Evolutionary conservation across 1,139 yeast genomes (phyloP).

Genomic region (Geotrichum phurueaensis): DNA sequence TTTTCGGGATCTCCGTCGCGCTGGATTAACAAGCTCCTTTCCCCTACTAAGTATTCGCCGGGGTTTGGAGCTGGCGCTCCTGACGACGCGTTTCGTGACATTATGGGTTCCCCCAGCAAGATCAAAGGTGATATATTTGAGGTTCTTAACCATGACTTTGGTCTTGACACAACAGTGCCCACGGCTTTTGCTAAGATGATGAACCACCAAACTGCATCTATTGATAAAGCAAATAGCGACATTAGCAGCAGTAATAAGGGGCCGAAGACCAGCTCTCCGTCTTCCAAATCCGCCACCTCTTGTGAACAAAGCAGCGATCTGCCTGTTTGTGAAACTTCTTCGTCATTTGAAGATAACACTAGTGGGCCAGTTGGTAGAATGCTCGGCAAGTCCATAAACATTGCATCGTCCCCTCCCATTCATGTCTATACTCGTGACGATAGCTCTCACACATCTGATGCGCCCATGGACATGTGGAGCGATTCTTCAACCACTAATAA

Average conservation of each 20-base stretch:
- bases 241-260: not conserved
- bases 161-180: slow-evolving; percentile 1
- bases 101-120: slow-evolving; percentile 13
- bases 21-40: slow-evolving; percentile 10
- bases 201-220: not conserved
- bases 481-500: slow-evolving; percentile 4
- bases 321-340: not conserved
- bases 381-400: not conserved
- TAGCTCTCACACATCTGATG: not conserved
- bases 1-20: slow-evolving; percentile 16
- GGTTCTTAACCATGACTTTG: slow-evolving; percentile 2
- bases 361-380: not conserved
- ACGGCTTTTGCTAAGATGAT: slow-evolving; percentile 4
- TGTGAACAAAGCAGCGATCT: not conserved
- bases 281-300: not conserved
- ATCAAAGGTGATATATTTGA: slow-evolving; percentile 4
- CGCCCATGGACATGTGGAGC: slow-evolving; percentile 10
- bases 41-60: slow-evolving; percentile 5
- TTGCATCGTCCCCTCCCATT: slow-evolving; percentile 9
- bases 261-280: not conserved
- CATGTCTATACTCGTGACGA: slow-evolving; percentile 2
- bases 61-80: slow-evolving; percentile 2
- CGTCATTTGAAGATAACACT: not conserved
- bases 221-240: not conserved
- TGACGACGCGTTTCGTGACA: slow-evolving; percentile 7